A percentile compares a stretch with the other conserved stretches of the same genome.
phyloP scores from a whole-genome alignment of 805 yeast genomes.

The Lachancea dasiensis region DNA sequence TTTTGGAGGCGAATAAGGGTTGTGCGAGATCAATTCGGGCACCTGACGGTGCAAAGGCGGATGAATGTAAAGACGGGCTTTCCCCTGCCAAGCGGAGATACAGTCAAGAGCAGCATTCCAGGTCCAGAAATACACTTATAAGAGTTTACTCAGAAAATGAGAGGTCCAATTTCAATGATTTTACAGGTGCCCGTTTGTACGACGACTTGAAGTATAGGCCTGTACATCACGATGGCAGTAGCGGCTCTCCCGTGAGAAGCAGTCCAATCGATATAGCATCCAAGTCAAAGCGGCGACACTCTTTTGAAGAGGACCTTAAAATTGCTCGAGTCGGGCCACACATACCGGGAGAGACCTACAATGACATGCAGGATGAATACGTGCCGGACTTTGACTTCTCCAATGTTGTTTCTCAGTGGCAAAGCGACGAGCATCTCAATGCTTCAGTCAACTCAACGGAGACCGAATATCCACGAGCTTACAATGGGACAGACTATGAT shows the following conservation, averaged over 20 bases:
- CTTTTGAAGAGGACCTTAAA: constrained; percentile 3
- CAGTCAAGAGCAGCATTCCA: constrained; percentile 15
- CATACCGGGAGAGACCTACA: background rate
- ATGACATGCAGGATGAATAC: constrained; percentile 69
- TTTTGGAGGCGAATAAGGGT: background rate
- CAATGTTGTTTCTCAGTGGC: constrained; percentile 46
- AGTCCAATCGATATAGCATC: constrained; percentile 4
- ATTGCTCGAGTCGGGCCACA: background rate
- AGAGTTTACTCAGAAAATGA: constrained; percentile 64
- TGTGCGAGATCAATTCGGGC: no score
- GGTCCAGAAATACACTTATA: constrained; percentile 33
- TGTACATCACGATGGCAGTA: constrained; percentile 10
- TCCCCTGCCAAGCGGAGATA: constrained; percentile 19
- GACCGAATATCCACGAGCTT: constrained; percentile 3
- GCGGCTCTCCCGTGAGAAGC: constrained; percentile 1
- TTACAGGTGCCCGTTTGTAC: constrained; percentile 47
- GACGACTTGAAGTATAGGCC: constrained; percentile 51
- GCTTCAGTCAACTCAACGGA: no score
- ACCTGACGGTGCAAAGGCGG: no score
- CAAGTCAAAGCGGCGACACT: constrained; percentile 6
- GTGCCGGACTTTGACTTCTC: constrained; percentile 63
- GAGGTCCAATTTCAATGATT: constrained; percentile 49
- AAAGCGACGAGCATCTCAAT: constrained; percentile 18
- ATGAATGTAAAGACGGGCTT: no score
- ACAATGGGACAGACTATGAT: constrained; percentile 7